Evolutionary conservation across 2,329 filamentous ascomycete genomes (phyloP).

Genomic region (Lasiodiplodia hormozganensis): DNA sequence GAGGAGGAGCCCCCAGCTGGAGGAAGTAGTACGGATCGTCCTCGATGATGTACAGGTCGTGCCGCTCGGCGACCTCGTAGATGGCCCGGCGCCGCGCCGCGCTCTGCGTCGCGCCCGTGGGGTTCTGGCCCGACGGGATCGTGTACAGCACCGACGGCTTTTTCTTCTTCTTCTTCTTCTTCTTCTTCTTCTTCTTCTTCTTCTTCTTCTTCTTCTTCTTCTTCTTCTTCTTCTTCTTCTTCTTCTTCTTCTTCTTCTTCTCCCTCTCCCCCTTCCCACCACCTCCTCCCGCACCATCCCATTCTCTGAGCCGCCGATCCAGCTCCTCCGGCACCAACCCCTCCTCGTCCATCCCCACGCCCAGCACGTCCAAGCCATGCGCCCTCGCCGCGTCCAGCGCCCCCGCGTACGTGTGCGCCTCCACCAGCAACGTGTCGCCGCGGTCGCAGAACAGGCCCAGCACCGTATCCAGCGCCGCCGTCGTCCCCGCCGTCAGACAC

Average conservation of each 20-base stretch:
- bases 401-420: slow-evolving; percentile 40
- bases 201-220: slow-evolving; percentile 23
- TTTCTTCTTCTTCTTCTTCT: not conserved
- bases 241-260: not conserved
- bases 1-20: slow-evolving; percentile 25
- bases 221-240: slow-evolving; percentile 21
- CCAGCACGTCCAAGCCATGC: slow-evolving; percentile 36
- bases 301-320: slow-evolving; percentile 35
- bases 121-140: slow-evolving; percentile 42
- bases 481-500: slow-evolving; percentile 39
- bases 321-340: slow-evolving; percentile 38
- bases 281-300: slow-evolving; percentile 32
- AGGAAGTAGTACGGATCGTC: slow-evolving; percentile 43
- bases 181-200: not conserved
- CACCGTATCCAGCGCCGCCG: slow-evolving; percentile 41
- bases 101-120: slow-evolving; percentile 39
- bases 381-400: slow-evolving; percentile 37
- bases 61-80: slow-evolving; percentile 37
- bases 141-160: slow-evolving; percentile 40
- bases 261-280: no score
- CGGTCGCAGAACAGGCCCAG: slow-evolving; percentile 39
- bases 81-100: slow-evolving; percentile 35
- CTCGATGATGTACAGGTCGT: slow-evolving; percentile 41
- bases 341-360: slow-evolving; percentile 40
- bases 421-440: slow-evolving; percentile 36